These are phyloP conservation scores for Aspergillus campestris DNA, from an alignment of 495 filamentous ascomycete genomes.

Conservation along the genomic window DNA sequence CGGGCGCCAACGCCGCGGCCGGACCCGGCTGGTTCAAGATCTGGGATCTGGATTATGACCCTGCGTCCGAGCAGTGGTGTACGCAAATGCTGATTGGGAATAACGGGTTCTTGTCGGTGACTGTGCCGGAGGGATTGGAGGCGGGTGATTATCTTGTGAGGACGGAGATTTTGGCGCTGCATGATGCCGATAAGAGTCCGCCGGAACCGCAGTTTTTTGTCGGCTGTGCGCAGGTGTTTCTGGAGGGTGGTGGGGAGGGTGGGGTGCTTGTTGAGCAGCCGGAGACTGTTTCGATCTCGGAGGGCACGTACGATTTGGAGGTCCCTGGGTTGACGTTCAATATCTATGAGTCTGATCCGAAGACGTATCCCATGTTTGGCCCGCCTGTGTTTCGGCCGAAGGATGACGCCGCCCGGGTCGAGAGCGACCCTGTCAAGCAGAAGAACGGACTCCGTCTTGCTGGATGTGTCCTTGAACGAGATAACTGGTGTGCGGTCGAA, in stretches of 20 bases:
- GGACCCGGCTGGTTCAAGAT: conserved; percentile 80
- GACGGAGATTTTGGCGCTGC: conserved; percentile 60
- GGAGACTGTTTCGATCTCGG: conserved; percentile 48
- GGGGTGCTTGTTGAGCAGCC: conserved; percentile 15
- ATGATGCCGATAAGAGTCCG: conserved; percentile 43
- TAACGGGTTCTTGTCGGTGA: conserved; percentile 52
- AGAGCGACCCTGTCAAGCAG: conserved; percentile 12
- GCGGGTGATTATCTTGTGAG: conserved; percentile 62
- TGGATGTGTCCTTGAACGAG: conserved; percentile 53
- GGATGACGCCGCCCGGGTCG: background rate
- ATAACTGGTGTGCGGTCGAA: conserved; percentile 62
- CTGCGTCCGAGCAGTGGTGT: conserved; percentile 48
- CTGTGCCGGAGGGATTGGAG: conserved; percentile 50
- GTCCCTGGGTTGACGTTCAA: conserved; percentile 53
- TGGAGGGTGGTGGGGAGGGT: conserved; percentile 37
- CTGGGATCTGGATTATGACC: conserved; percentile 56
- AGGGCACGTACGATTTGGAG: conserved; percentile 47
- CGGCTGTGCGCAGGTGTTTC: conserved; percentile 63
- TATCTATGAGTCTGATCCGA: conserved; percentile 41
- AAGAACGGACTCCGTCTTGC: conserved; percentile 35
- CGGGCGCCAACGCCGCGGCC: conserved; percentile 30
- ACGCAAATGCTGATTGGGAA: conserved; percentile 57
- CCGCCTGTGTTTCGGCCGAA: conserved; percentile 38
- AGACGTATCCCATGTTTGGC: conserved; percentile 51
- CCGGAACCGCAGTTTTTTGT: conserved; percentile 57